Evolutionary conservation across 371 early-diverging fungal species (phyloP).

Genomic region (Mortierella sp.): DNA sequence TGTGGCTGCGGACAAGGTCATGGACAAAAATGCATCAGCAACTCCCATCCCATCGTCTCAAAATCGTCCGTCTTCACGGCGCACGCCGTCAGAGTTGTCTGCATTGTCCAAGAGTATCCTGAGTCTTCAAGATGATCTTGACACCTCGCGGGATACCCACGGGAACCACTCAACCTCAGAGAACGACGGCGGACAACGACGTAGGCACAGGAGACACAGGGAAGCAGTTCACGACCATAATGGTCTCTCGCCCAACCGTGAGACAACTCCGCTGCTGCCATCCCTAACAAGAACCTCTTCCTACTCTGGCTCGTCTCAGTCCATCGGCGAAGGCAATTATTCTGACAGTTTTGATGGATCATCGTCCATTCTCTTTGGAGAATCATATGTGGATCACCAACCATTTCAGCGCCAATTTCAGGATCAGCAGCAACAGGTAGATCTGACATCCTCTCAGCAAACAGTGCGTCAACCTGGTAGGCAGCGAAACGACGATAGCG

Average conservation of each 20-base stretch:
- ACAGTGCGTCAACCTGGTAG: neutral
- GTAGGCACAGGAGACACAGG: constrained; percentile 5
- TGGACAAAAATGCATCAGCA: constrained; percentile 14
- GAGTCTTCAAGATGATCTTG: constrained; percentile 34
- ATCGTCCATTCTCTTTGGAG: constrained; percentile 30
- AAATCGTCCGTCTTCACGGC: constrained; percentile 11
- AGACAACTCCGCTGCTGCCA: constrained; percentile 14
- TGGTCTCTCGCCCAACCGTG: neutral
- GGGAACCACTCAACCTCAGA: constrained; percentile 20
- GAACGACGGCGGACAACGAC: constrained; percentile 8
- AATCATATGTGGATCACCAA: constrained; percentile 50
- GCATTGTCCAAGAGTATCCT: constrained; percentile 36
- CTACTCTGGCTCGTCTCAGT: constrained; percentile 29
- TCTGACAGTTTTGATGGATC: constrained; percentile 36
- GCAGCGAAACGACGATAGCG: neutral
- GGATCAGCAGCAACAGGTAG: constrained; percentile 10
- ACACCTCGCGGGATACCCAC: constrained; percentile 16
- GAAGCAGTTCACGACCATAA: neutral
- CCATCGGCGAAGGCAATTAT: constrained; percentile 28
- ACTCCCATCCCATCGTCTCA: neutral
- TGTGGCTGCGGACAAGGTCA: too few species aligned
- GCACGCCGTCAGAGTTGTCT: constrained; percentile 34
- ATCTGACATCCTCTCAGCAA: constrained; percentile 2
- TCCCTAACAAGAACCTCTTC: constrained; percentile 27
- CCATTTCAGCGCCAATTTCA: constrained; percentile 39